Evolutionary conservation across 371 early-diverging fungal species (phyloP).

Genomic region (Encephalitozoon hellem): DNA sequence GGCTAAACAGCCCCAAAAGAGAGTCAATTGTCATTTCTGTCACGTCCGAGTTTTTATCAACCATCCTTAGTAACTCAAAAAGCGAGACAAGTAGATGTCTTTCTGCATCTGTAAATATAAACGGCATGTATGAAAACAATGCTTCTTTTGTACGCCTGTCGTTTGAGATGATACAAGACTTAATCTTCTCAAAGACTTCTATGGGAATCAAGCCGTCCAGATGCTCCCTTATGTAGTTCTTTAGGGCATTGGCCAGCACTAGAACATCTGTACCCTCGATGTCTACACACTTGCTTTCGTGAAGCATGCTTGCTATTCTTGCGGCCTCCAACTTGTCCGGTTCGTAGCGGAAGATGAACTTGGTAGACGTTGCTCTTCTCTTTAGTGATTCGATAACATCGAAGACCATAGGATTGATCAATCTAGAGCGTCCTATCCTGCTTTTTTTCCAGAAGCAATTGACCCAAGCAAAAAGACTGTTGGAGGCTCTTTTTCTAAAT

Average conservation of each 20-base stretch:
- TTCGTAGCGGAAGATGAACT: not conserved
- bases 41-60: constrained; percentile 1
- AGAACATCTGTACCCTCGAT: not conserved
- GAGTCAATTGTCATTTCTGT: constrained; percentile 27
- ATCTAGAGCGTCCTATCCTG: not conserved
- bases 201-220: constrained; percentile 17
- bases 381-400: not conserved
- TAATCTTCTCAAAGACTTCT: not conserved
- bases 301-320: not conserved
- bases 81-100: not conserved
- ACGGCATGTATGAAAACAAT: constrained; percentile 23
- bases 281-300: not conserved
- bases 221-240: constrained; percentile 8
- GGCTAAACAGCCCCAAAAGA: constrained; percentile 10
- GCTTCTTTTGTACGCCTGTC: not conserved
- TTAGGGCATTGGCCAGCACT: not conserved
- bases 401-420: not conserved
- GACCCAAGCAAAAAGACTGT: not conserved
- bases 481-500: not conserved
- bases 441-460: not conserved
- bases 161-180: not conserved
- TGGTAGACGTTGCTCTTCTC: not conserved
- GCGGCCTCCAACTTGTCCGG: not conserved
- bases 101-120: constrained; percentile 18
- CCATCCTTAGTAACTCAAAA: not conserved